Evolutionary conservation across 257 asterid species (phyloP).

Genomic region (Penstemon newberryi): DNA sequence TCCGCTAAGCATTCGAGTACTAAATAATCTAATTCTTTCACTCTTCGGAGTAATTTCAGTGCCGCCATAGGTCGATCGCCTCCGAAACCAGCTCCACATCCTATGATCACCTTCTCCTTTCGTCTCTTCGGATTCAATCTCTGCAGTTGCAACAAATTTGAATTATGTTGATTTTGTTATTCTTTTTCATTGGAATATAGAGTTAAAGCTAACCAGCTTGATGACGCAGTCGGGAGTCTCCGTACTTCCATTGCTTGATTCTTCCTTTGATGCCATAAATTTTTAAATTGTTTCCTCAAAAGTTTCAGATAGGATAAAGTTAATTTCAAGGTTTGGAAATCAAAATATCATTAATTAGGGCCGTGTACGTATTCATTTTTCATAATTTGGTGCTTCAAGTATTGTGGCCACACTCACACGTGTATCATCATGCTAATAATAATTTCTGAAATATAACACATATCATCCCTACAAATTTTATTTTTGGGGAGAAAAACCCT

Average conservation of each 20-base stretch:
- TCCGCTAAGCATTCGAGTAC: slow-evolving; percentile 98
- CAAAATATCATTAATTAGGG: too few species aligned
- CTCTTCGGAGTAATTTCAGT: slow-evolving; percentile 77
- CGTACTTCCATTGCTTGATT: slow-evolving; percentile 29
- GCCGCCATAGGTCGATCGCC: slow-evolving; percentile 96
- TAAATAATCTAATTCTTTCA: slow-evolving; percentile 69
- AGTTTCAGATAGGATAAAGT: not conserved
- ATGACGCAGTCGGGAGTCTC: slow-evolving; percentile 58
- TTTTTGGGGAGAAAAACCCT: too few species aligned
- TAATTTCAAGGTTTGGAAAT: not conserved
- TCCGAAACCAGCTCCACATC: slow-evolving; percentile 98
- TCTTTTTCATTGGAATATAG: not conserved
- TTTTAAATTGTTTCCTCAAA: not conserved
- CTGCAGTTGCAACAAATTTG: slow-evolving; percentile 41
- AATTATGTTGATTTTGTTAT: slow-evolving; percentile 2
- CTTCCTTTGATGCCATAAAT: slow-evolving; percentile 40
- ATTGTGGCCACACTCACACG: too few species aligned
- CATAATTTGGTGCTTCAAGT: too few species aligned
- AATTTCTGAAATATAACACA: too few species aligned
- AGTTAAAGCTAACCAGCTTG: slow-evolving; percentile 53
- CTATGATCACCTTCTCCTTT: slow-evolving; percentile 70
- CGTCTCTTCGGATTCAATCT: slow-evolving; percentile 67
- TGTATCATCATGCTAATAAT: too few species aligned
- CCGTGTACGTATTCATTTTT: too few species aligned
- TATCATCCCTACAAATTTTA: too few species aligned